Evolutionary conservation across 2,329 filamentous ascomycete genomes (phyloP).

Genomic region (Didymosphaeria variabile): DNA sequence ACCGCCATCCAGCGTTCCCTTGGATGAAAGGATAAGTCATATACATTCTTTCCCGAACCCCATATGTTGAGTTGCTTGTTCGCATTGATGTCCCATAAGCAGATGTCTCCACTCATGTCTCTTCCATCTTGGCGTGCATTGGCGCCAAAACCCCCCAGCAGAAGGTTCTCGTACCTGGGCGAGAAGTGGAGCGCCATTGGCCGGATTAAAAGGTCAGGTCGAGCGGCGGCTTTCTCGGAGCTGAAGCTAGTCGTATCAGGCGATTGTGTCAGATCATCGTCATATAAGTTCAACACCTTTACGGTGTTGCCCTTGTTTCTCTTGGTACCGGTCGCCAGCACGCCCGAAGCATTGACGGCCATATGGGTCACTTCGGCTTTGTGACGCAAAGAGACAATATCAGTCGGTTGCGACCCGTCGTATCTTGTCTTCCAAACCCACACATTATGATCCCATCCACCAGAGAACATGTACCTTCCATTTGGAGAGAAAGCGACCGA

Average conservation of each 20-base stretch:
- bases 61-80: constrained; percentile 52
- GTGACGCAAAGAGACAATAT: constrained; percentile 50
- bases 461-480: constrained; percentile 59
- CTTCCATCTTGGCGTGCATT: constrained; percentile 44
- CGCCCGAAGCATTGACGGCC: constrained; percentile 51
- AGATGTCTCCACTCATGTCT: constrained; percentile 60
- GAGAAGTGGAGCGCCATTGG: constrained; percentile 47
- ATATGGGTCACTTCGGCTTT: constrained; percentile 62
- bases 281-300: constrained; percentile 39
- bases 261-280: constrained; percentile 23
- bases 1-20: constrained; percentile 58
- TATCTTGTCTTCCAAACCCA: constrained; percentile 50
- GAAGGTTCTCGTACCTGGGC: constrained; percentile 44
- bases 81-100: constrained; percentile 62
- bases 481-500: constrained; percentile 62
- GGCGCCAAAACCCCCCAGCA: constrained; percentile 65
- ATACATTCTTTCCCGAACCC: constrained; percentile 63
- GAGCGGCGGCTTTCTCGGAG: constrained; percentile 41
- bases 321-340: constrained; percentile 61
- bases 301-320: constrained; percentile 44
- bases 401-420: constrained; percentile 33
- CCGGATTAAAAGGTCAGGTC: constrained; percentile 40
- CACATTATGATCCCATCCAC: constrained; percentile 64
- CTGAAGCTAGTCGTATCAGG: constrained; percentile 26
- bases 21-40: constrained; percentile 67